Evolutionary conservation across 768 basidiomycete genomes (phyloP), one percentile per base, ranked within the genome.

Genomic region (Chalciporus sphaerocephalus): DNA sequence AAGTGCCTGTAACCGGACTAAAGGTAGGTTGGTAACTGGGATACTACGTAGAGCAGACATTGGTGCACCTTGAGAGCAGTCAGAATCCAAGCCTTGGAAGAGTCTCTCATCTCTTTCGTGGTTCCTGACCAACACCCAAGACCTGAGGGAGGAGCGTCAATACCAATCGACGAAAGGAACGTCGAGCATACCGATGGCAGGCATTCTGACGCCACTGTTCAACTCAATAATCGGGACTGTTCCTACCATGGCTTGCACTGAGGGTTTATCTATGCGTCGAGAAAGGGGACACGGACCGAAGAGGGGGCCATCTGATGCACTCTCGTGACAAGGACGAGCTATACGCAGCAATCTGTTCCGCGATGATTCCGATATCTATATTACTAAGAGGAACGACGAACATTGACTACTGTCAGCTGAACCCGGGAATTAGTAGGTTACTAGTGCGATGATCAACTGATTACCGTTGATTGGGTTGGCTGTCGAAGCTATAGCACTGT

Each of bases 1-100:
- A 80, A 66, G 51, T 75, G 75, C 12, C 72, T 62, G 62, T 79
- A 79, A 5, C 76, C 76, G 30, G 44, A 18, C 44, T 47, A 30
- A 10, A 30, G 20, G 18, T 9, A n/a, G 30, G 30, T 38, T 24
- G 7, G 9, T 25, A n/a, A 6, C 12, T 27, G 12, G 6, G 4
- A n/a, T 20, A 21, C 28, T 34, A n/a, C n/a, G n/a, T n/a, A 16
- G 6, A 36, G 28, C 17, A 18, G 28, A 4, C 10, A 13, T 18
- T 32, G 23, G 23, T 39, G 30, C 12, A 25, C 48, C 28, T 39
- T 20, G 33, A 43, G 41, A 7, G 33, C 38, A 17, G 40, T 34
- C 20, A 42, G 27, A 21, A 48, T 20, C 20, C 40, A 42, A 18
- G 42, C 9, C 38, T 42, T 47, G n/a, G 40, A 22, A 11, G 28